Evolutionary conservation across 129 eudicot genomes (phyloP).

Genomic region (Silybum marianum): DNA sequence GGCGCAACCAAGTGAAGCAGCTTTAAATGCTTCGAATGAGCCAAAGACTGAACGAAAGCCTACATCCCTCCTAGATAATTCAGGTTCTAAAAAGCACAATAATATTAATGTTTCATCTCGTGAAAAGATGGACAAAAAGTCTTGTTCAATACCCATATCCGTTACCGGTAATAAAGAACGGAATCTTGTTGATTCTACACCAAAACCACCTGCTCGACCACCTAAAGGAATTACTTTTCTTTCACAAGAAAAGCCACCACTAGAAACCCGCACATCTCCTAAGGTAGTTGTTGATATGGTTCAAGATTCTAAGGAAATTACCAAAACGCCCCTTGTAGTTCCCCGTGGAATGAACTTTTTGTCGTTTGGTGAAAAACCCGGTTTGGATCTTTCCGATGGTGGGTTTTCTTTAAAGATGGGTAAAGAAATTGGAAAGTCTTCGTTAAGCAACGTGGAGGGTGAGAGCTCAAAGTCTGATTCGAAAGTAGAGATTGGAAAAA

Average conservation of each 20-base stretch:
- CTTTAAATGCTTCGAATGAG: conserved; percentile 15
- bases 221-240: conserved; percentile 64
- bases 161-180: conserved; percentile 29
- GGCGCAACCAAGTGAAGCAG: conserved; percentile 40
- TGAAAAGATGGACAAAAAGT: conserved; percentile 28
- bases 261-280: conserved; percentile 24
- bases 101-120: conserved; percentile 6
- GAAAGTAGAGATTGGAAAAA: neutral
- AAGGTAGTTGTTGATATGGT: conserved; percentile 29
- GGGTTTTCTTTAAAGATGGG: conserved; percentile 18
- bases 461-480: conserved; percentile 22
- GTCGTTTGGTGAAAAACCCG: conserved; percentile 49
- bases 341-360: conserved; percentile 67
- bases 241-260: conserved; percentile 32
- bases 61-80: conserved; percentile 20
- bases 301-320: conserved; percentile 25
- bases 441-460: conserved; percentile 21
- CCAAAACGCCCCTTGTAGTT: conserved; percentile 28
- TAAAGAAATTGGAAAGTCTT: conserved; percentile 35
- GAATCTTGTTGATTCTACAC: conserved; percentile 4
- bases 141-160: conserved; percentile 16
- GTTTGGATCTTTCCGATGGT: conserved; percentile 18
- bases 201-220: conserved; percentile 36
- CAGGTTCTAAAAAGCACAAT: conserved; percentile 33
- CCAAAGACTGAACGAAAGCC: conserved; percentile 34